Evolutionary conservation across 2,329 filamentous ascomycete species (phyloP).

Genomic region (Hypoxylon sp.): DNA sequence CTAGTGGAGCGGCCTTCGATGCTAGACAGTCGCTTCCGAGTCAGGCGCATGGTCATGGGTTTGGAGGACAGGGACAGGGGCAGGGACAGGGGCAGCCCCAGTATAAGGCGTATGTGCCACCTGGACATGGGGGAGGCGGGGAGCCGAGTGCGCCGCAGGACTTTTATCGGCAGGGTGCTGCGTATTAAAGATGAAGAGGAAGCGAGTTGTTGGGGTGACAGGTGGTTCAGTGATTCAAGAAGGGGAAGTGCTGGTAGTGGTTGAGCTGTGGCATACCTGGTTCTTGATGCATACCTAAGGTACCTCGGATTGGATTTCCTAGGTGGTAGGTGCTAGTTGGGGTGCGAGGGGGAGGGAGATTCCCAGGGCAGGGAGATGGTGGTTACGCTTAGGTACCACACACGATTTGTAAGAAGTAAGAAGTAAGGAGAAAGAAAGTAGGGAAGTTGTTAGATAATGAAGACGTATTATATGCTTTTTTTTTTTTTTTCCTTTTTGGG

Average conservation of each 20-base stretch:
- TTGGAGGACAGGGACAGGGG: conserved; percentile 11
- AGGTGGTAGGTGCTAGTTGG: neutral
- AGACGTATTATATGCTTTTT: conserved; percentile 13
- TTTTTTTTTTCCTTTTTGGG: neutral
- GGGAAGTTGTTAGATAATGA: conserved; percentile 32
- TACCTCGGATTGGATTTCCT: neutral
- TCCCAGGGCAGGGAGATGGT: neutral
- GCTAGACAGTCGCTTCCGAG: conserved; percentile 67
- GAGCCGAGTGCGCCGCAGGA: conserved; percentile 68
- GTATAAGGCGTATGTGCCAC: conserved; percentile 74
- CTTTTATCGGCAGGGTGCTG: conserved; percentile 67
- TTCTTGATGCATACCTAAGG: conserved; percentile 12
- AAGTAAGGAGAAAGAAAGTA: neutral
- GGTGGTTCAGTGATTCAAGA: neutral
- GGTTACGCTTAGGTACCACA: conserved; percentile 5
- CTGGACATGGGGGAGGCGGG: conserved; percentile 45
- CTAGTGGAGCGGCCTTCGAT: conserved; percentile 64
- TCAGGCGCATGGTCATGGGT: conserved; percentile 53
- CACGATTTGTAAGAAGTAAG: conserved; percentile 1
- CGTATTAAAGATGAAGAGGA: conserved; percentile 40
- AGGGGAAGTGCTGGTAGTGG: neutral
- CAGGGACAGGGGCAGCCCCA: conserved; percentile 65
- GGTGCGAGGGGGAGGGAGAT: neutral
- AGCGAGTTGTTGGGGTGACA: neutral
- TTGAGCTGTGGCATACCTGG: conserved; percentile 12